Evolutionary conservation across 108 stramenopile genomes (phyloP), one percentile per base, ranked within the genome.

Genomic region (Stephanodiscus triporus): DNA sequence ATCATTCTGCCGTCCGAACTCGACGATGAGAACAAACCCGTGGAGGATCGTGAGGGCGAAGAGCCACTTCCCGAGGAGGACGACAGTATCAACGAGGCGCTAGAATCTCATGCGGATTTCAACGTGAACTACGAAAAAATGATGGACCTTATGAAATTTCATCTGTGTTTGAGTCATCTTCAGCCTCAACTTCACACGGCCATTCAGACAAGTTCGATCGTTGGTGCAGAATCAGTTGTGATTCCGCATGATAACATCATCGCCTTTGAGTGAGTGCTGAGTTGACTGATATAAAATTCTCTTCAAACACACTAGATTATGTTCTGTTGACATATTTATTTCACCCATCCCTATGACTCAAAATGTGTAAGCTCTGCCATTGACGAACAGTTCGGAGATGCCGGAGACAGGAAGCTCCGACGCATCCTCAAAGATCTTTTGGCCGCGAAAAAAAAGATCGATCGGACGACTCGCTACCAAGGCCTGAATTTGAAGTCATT

Each of bases 101-200:
- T 47, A 10, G 82, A 29, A 64, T 75, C 73, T n/a, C 47, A 36
- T 10, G 59, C 38, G n/a, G 70, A 63, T 24, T 82, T 82, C 45
- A 37, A 58, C n/a, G 32, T 53, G 22, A 13, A 17, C 14, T 82
- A 69, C 37, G 17, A 37, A 14, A 40, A 54, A 19, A 60, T 82
- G 57, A 22, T 65, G 64, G 60, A 68, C 27, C 60, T 10, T 29
- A 45, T 82, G 64, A 75, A 72, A 61, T 76, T 82, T 62, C 74
- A 82, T 49, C 20, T 51, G 23, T 82, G 81, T 43, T 66, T 82
- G 72, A 82, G 81, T 68, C 58, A 62, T 62, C 51, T 82, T 2
- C 81, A 55, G 48, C 81, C 81, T 40, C 59, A 72, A 47, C 45
- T 82, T 17, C 63, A 75, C 11, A 56, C 71, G 0, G 70, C 66